Base-by-base conservation (phyloP, 1,284 basidiomycete species). In the Ustilago nuda region DNA sequence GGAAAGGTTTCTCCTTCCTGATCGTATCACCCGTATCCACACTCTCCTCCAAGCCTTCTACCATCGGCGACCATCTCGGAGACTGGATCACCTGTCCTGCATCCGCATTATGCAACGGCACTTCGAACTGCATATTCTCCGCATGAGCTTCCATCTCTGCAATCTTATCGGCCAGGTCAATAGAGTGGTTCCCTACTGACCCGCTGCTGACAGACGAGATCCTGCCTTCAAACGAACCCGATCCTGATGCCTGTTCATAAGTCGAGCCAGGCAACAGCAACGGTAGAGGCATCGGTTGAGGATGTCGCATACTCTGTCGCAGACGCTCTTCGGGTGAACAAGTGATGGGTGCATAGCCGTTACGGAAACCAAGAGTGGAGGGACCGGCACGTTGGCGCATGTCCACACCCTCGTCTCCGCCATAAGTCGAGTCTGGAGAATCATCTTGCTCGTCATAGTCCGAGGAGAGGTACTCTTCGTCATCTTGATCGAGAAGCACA, bases 71-170 rank as follows among this genome's bases (percentile, higher is more conserved):
- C 72, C 72, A 75, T 46, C 19, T 43, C 9, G 63, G 56, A 41
- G 55, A 56, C 12, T 59, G 55, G 9, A 48, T 33, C 51, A 48
- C 43, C 30, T 50, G 48, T 23, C 53, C 52, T 45, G 56, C 55
- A n/a, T 41, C 46, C 0, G 61, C 61, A 30, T 41, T 45, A 32
- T 66, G 60, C 63, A 67, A 30, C 19, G 68, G 68, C 58, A 68
- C 61, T 32, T 66, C 75, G 13, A 73, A 69, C 13, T 58, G 56
- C 75, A 77, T 77, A 19, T 39, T 69, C 50, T 79, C 77, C 37
- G 77, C 77, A 39, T 77, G 74, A 9, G 73, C 74, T 50, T 79
- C 77, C 77, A 79, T 79, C 60, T 79, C 72, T 19, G 77, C 77
- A 19, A 79, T 79, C 63, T 72, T 73, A 51, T 79, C 74, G 27